Base-by-base conservation (phyloP, 345 rosid species). In the Gossypium anomalum region DNA sequence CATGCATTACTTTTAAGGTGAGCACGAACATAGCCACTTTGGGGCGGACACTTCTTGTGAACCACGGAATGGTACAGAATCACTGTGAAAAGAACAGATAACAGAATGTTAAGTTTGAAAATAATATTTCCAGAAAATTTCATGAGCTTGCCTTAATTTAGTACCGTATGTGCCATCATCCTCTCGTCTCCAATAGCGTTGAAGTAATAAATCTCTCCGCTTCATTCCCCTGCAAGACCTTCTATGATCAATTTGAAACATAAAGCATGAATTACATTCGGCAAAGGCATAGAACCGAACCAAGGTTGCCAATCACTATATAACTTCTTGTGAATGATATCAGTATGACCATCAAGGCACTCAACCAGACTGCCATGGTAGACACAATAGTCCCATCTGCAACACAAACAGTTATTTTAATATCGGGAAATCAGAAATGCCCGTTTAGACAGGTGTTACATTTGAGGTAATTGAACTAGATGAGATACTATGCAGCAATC, bases 141-240 rank as follows among this genome's bases (percentile, higher is more conserved):
- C 72, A 70, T 58, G 66, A n/a, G 52, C 67, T 71, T 65, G 27
- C 56, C 51, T 57, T 8, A 67, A 72, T 12, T 41, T 29, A 66
- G 59, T 84, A 95, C 99, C 98, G 59, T 91, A 95, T 56, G 99
- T 95, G 76, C 99, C 98, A 78, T 95, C 97, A 10, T 91, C 96
- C 78, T 95, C 99, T 53, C 94, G 86, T 84, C 99, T 89, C 99
- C 99, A 95, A 83, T 91, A 93, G 13, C 98, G 93, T 51, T 87
- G 87, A 73, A 91, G 45, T 58, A 95, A 78, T 60, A 95, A 81
- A 82, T 93, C 98, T 82, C 99, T 90, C 70, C 88, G 83, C 66
- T 78, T 82, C 98, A 91, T 87, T 6, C 94, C 90, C 94, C 93
- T 91, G 75, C 49, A 76, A 74, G 68, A 67, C 2, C 53, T 58